phyloP scores from a whole-genome alignment of 139 green algal genomes.

The Volvox reticuliferus region DNA sequence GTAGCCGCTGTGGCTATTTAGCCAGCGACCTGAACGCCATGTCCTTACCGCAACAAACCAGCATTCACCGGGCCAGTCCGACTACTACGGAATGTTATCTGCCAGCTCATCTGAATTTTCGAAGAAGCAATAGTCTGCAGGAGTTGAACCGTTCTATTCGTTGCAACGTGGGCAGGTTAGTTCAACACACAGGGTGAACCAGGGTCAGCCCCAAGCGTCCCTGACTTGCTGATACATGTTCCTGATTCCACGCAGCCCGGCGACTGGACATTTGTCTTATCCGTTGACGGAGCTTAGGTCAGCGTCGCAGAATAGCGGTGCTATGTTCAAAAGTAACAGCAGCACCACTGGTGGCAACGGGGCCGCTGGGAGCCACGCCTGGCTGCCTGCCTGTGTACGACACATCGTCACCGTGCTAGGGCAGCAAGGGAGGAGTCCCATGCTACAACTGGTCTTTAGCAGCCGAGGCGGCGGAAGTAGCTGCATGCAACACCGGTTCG shows the following conservation, averaged over 20 bases:
- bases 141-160: no score
- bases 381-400: slow-evolving; percentile 4
- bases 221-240: background rate
- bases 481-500: background rate
- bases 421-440: background rate
- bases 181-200: background rate
- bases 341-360: background rate
- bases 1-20: no score
- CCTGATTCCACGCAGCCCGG: background rate
- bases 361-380: background rate
- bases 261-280: background rate
- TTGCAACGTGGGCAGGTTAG: background rate
- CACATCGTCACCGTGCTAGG: background rate
- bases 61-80: no score
- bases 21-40: no score
- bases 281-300: slow-evolving; percentile 11
- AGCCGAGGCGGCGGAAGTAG: no score
- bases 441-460: slow-evolving; percentile 40
- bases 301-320: background rate
- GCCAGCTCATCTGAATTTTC: no score
- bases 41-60: no score
- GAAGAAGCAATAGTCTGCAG: no score
- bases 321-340: background rate
- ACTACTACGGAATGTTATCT: no score
- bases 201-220: no score